phyloP scores from a whole-genome alignment of 2,329 filamentous ascomycete genomes.

The Didymella sp. region DNA sequence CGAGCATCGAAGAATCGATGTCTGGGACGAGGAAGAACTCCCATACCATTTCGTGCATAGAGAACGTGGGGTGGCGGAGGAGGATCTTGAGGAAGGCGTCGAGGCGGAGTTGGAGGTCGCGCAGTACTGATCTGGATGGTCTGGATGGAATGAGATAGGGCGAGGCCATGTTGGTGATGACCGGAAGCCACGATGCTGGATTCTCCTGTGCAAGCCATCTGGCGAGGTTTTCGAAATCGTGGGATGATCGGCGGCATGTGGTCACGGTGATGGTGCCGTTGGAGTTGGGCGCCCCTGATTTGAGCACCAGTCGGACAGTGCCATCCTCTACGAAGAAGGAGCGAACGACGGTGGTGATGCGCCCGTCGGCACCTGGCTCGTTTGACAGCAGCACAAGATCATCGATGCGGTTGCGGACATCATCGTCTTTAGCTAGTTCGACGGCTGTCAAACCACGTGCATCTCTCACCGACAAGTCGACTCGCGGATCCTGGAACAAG shows the following conservation, averaged over 20 bases:
- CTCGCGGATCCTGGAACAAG: constrained; percentile 84
- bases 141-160: constrained; percentile 94
- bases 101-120: constrained; percentile 84
- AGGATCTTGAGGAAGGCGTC: constrained; percentile 89
- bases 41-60: constrained; percentile 97
- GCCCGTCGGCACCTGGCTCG: constrained; percentile 71
- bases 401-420: constrained; percentile 94
- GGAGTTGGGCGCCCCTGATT: constrained; percentile 86
- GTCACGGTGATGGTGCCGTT: constrained; percentile 89
- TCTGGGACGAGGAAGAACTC: constrained; percentile 98
- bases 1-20: constrained; percentile 87
- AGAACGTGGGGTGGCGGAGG: constrained; percentile 87
- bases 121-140: constrained; percentile 83
- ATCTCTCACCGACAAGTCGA: constrained; percentile 85
- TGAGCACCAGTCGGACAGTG: constrained; percentile 88
- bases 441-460: constrained; percentile 89
- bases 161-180: constrained; percentile 76
- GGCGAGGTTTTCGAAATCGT: constrained; percentile 90
- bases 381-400: constrained; percentile 83
- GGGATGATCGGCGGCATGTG: constrained; percentile 84
- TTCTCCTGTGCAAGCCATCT: constrained; percentile 86
- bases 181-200: constrained; percentile 92
- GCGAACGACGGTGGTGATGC: constrained; percentile 90
- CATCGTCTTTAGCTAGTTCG: constrained; percentile 96
- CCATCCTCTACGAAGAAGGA: constrained; percentile 98